Conservation (phyloP, 306 rosid species). For the Lablab purpureus region DNA sequence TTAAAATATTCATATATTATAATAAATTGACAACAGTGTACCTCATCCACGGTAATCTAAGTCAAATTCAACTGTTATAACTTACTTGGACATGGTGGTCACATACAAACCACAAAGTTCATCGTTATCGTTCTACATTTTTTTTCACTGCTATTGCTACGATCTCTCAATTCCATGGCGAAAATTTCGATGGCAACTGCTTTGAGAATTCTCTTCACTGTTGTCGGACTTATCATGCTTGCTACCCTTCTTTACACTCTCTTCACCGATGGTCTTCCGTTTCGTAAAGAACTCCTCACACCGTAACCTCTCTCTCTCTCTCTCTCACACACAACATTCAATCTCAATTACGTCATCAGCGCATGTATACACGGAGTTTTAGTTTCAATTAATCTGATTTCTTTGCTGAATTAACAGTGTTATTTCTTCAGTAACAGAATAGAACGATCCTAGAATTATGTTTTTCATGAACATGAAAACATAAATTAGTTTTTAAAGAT, state of each 20-base stretch:
- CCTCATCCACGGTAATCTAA: not conserved
- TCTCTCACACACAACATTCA: not conserved
- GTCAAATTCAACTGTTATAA: not conserved
- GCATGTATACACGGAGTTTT: not conserved
- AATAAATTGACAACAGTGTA: not conserved
- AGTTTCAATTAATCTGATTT: not conserved
- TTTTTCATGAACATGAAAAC: too few species aligned
- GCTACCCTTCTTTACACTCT: conserved; percentile 64
- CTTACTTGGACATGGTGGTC: not conserved
- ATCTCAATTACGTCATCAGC: not conserved
- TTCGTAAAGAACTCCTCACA: conserved; percentile 65
- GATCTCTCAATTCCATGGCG: conserved; percentile 50
- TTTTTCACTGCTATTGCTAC: not conserved
- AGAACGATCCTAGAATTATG: not conserved
- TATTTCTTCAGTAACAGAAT: not conserved
- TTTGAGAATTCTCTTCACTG: conserved; percentile 57
- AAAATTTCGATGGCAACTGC: conserved; percentile 51
- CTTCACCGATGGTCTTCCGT: conserved; percentile 69
- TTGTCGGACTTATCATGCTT: conserved; percentile 59
- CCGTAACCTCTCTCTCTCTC: conserved; percentile 57
- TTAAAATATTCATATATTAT: not conserved
- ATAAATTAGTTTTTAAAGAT: too few species aligned
- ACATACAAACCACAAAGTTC: not conserved
- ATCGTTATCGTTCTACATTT: not conserved
- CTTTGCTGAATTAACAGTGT: not conserved